Percentiles rank a stretch among this genome's conserved stretches.
Evolutionary conservation across 192 early-diverging fungal genomes (phyloP).

Genomic region (Spizellomyces punctatus): DNA sequence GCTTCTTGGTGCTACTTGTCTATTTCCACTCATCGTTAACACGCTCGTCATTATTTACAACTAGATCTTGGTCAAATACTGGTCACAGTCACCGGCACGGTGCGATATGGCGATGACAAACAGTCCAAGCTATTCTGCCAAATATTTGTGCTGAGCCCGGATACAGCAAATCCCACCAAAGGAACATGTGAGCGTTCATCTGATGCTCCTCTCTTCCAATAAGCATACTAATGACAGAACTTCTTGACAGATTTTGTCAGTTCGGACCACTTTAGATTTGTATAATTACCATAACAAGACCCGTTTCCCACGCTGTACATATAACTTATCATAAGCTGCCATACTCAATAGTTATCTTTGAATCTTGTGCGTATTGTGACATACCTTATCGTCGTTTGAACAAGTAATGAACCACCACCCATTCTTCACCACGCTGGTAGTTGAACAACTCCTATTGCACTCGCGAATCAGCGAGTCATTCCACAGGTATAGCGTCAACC

Average conservation of each 20-base stretch:
- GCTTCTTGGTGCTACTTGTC: neutral
- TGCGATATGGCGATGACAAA: slow-evolving; percentile 37
- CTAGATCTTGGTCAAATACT: slow-evolving; percentile 31
- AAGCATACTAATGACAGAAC: no score
- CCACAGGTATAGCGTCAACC: neutral
- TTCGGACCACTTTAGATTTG: slow-evolving; percentile 33
- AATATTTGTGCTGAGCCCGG: slow-evolving; percentile 41
- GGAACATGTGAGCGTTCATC: slow-evolving; percentile 23
- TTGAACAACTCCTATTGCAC: slow-evolving; percentile 48
- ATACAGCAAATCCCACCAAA: slow-evolving; percentile 9
- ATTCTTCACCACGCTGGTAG: slow-evolving; percentile 60
- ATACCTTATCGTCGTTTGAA: slow-evolving; percentile 43
- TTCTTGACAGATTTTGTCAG: slow-evolving; percentile 26
- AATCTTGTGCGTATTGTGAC: no score
- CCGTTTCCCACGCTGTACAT: no score
- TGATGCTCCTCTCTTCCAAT: no score
- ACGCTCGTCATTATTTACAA: neutral
- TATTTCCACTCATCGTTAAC: neutral
- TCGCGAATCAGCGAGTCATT: neutral
- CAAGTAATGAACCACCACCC: slow-evolving; percentile 65
- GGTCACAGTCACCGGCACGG: slow-evolving; percentile 34
- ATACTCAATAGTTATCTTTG: no score
- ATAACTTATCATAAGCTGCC: no score
- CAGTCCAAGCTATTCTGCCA: slow-evolving; percentile 37
- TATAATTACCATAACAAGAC: neutral